phyloP scores from a whole-genome alignment of 2,329 filamentous ascomycete genomes.

The Gaeumannomyces sp. region DNA sequence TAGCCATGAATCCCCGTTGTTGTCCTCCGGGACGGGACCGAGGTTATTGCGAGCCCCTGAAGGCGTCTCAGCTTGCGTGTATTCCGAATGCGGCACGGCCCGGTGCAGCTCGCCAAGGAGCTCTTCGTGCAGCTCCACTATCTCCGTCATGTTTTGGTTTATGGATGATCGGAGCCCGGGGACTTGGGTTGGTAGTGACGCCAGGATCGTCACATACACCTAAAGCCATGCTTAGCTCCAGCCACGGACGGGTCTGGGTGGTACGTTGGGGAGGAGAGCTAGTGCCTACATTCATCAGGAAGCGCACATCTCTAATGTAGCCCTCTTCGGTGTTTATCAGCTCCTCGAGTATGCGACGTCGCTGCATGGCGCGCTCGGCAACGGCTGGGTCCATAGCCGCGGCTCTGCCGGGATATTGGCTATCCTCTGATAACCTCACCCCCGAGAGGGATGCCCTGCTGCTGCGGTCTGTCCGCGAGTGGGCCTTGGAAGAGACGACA shows the following conservation, averaged over 20 bases:
- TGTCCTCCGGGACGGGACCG: conserved; percentile 38
- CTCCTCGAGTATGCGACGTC: conserved; percentile 77
- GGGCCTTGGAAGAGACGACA: conserved; percentile 46
- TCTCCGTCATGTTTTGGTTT: conserved; percentile 70
- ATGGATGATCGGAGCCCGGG: conserved; percentile 63
- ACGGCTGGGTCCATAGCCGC: conserved; percentile 57
- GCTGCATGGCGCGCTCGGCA: conserved; percentile 65
- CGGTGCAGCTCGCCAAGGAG: conserved; percentile 69
- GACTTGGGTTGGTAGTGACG: conserved; percentile 62
- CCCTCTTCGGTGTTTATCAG: conserved; percentile 79
- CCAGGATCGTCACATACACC: conserved; percentile 71
- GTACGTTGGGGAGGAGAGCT: not conserved
- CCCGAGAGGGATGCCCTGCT: conserved; percentile 54
- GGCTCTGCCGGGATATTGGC: conserved; percentile 52
- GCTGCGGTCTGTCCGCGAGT: conserved; percentile 56
- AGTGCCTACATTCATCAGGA: conserved; percentile 69
- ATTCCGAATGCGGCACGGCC: conserved; percentile 63
- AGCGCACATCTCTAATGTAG: conserved; percentile 82
- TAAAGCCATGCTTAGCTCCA: conserved; percentile 25
- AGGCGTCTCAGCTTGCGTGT: conserved; percentile 36
- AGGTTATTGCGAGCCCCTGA: conserved; percentile 31
- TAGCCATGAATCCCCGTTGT: conserved; percentile 33
- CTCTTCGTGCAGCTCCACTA: conserved; percentile 77
- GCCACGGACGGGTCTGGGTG: not conserved
- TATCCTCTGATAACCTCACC: conserved; percentile 59